A percentile compares a stretch with the other conserved stretches of the same genome.
phyloP scores from a whole-genome alignment of 2,329 filamentous ascomycete genomes.

The Cadophora malorum region DNA sequence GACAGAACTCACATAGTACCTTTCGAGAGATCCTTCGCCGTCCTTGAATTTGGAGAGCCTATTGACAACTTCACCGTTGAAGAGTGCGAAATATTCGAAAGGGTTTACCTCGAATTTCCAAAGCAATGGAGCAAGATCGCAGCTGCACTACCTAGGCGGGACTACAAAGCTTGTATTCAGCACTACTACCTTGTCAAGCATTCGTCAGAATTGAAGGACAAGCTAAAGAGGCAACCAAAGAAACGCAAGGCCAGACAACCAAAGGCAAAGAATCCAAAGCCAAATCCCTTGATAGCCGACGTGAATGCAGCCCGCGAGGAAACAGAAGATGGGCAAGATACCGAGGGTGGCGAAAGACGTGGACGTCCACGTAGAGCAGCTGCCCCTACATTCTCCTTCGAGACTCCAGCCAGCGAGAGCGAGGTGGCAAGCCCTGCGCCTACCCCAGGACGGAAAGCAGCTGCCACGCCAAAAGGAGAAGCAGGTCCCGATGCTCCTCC shows the following conservation, averaged over 20 bases:
- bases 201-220: constrained; percentile 77
- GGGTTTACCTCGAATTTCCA: constrained; percentile 74
- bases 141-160: constrained; percentile 67
- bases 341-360: constrained; percentile 64
- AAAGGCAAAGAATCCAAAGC: constrained; percentile 60
- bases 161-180: constrained; percentile 82
- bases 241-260: constrained; percentile 51
- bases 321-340: constrained; percentile 45
- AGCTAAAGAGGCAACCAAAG: constrained; percentile 69
- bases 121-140: constrained; percentile 86
- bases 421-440: constrained; percentile 63
- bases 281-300: constrained; percentile 71
- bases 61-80: constrained; percentile 77
- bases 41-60: constrained; percentile 75
- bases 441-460: constrained; percentile 61
- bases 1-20: constrained; percentile 71
- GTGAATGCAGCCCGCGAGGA: constrained; percentile 55
- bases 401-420: constrained; percentile 64
- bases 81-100: constrained; percentile 74
- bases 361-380: constrained; percentile 64
- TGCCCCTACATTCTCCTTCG: constrained; percentile 75
- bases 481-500: constrained; percentile 47
- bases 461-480: constrained; percentile 52
- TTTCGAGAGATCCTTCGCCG: constrained; percentile 69
- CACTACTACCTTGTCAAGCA: constrained; percentile 86